Percentiles rank a stretch among this genome's conserved stretches.
These are phyloP conservation scores for Chaetoceros muelleri DNA, from an alignment of 108 stramenopile species.

Conservation along the genomic window DNA sequence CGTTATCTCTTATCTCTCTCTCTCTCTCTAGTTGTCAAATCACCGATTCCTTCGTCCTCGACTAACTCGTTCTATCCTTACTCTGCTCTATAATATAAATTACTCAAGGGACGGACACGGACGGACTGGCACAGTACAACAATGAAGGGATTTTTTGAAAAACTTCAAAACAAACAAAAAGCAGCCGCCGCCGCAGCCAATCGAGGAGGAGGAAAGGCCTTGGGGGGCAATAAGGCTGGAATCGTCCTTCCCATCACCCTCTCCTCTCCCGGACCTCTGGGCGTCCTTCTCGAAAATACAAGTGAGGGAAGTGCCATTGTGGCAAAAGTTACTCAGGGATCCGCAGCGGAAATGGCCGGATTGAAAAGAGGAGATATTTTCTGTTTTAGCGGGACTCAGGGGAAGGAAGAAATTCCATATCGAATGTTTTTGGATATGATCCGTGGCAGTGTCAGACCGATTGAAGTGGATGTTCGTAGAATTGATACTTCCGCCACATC, in stretches of 20 bases:
- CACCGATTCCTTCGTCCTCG: too few species aligned
- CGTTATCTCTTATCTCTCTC: too few species aligned
- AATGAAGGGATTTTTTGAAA: too few species aligned
- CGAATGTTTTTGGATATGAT: constrained; percentile 52
- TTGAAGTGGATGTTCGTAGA: constrained; percentile 18
- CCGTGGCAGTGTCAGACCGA: constrained; percentile 29
- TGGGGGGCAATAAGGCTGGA: constrained; percentile 57
- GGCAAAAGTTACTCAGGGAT: constrained; percentile 25
- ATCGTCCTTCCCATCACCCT: constrained; percentile 32
- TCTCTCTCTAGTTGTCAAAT: too few species aligned
- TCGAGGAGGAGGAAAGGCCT: constrained; percentile 36
- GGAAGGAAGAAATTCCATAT: constrained; percentile 60
- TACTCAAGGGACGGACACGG: too few species aligned
- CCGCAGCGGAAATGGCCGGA: constrained; percentile 50
- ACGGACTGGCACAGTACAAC: too few species aligned
- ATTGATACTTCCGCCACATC: constrained; percentile 1
- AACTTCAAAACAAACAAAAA: too few species aligned
- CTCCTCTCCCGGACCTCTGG: constrained; percentile 44
- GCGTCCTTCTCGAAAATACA: constrained; percentile 7
- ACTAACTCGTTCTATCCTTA: too few species aligned
- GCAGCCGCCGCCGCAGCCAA: too few species aligned
- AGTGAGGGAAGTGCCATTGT: constrained; percentile 43
- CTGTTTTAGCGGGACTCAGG: constrained; percentile 51
- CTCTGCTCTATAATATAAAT: too few species aligned
- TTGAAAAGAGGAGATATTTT: constrained; percentile 67